Percentiles rank a stretch among this genome's conserved stretches.
Evolutionary conservation across 2,329 filamentous ascomycete genomes (phyloP).

Genomic region (Penicillium rolfsii): DNA sequence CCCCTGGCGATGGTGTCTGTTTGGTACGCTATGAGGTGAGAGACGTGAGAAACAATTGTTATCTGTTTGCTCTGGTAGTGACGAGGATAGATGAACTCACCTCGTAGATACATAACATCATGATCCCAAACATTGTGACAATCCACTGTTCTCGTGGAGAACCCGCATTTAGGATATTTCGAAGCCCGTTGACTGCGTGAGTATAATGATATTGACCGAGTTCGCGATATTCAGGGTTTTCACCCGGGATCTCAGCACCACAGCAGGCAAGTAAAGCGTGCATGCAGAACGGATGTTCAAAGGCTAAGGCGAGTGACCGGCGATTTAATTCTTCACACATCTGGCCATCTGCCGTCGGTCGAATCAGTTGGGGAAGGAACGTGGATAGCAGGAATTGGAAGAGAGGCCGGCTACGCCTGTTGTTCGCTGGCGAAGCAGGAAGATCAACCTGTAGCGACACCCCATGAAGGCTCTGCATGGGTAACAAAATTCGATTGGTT

Average conservation of each 20-base stretch:
- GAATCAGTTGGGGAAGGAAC: neutral
- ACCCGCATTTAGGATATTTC: neutral
- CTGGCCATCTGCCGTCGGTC: neutral
- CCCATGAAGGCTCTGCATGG: neutral
- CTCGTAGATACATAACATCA: neutral
- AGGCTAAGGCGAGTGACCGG: neutral
- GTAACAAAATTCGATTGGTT: neutral
- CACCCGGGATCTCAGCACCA: neutral
- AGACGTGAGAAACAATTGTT: neutral
- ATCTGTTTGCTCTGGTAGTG: no score
- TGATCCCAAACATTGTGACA: neutral
- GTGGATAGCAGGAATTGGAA: neutral
- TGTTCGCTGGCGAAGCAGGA: neutral
- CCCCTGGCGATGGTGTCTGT: slow-evolving; percentile 22
- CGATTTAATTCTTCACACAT: neutral
- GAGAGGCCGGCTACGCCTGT: neutral
- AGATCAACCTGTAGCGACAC: neutral
- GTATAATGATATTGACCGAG: neutral
- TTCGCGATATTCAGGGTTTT: neutral
- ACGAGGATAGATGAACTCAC: neutral
- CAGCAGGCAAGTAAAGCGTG: neutral
- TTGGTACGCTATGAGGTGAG: slow-evolving; percentile 4
- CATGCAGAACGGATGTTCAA: neutral
- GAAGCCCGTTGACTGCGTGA: neutral
- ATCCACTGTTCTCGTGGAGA: neutral